A percentile compares a stretch with the other conserved stretches of the same genome.
These are phyloP conservation scores for Darksidea phi DNA, from an alignment of 495 filamentous ascomycete species.

Conservation along the genomic window DNA sequence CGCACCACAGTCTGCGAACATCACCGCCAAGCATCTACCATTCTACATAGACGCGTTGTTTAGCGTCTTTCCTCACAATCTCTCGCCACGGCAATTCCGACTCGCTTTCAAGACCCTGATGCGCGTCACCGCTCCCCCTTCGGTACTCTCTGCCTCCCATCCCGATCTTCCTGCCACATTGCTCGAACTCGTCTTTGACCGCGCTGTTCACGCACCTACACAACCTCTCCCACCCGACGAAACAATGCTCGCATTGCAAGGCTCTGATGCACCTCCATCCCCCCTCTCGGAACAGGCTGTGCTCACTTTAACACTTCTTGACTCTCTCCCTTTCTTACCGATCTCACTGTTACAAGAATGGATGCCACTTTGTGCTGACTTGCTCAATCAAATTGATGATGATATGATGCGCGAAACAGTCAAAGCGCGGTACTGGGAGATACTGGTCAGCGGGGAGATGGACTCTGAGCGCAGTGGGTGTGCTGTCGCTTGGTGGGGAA, in stretches of 20 bases:
- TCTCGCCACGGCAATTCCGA: constrained; percentile 87
- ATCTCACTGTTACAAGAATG: constrained; percentile 71
- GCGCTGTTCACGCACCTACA: constrained; percentile 58
- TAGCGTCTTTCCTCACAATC: constrained; percentile 76
- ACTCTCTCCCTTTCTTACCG: constrained; percentile 73
- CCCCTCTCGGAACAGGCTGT: constrained; percentile 78
- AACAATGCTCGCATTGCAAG: constrained; percentile 34
- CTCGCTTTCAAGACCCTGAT: constrained; percentile 89
- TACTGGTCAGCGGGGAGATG: constrained; percentile 82
- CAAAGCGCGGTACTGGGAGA: constrained; percentile 79
- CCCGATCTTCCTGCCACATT: constrained; percentile 75
- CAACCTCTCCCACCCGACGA: constrained; percentile 46
- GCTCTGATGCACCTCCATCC: constrained; percentile 35
- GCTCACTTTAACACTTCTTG: constrained; percentile 74
- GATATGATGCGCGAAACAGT: constrained; percentile 61
- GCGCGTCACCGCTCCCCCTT: constrained; percentile 80
- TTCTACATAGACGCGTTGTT: constrained; percentile 87
- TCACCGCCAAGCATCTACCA: constrained; percentile 72
- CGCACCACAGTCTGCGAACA: constrained; percentile 67
- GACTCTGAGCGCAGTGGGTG: constrained; percentile 80
- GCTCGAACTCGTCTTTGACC: constrained; percentile 75
- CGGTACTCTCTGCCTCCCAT: constrained; percentile 64
- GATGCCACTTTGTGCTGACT: constrained; percentile 67
- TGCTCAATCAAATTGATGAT: constrained; percentile 64
- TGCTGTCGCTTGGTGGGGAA: constrained; percentile 86